Percentiles rank a stretch among this genome's conserved stretches.
Evolutionary conservation across 2,329 filamentous ascomycete species (phyloP).

Genomic region (Pseudocercospora pini-densiflorae): DNA sequence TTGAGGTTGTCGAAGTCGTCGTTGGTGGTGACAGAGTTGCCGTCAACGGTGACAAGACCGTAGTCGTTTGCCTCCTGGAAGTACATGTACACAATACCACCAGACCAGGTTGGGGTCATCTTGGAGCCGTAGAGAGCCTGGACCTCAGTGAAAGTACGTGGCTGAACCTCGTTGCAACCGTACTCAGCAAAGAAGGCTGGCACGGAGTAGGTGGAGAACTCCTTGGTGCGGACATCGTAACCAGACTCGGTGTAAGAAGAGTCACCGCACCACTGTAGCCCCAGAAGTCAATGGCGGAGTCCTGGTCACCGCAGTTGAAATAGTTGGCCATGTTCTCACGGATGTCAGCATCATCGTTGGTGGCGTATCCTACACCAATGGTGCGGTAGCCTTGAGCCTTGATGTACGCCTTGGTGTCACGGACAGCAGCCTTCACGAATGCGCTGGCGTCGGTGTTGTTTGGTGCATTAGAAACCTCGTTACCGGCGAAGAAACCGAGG

Average conservation of each 20-base stretch:
- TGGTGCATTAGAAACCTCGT: slow-evolving; percentile 88
- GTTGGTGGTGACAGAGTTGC: slow-evolving; percentile 66
- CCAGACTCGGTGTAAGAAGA: slow-evolving; percentile 77
- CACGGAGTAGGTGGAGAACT: slow-evolving; percentile 88
- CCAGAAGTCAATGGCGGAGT: slow-evolving; percentile 88
- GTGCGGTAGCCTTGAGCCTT: slow-evolving; percentile 74
- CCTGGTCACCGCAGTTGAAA: slow-evolving; percentile 83
- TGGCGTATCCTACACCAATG: slow-evolving; percentile 92
- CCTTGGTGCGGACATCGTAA: slow-evolving; percentile 79
- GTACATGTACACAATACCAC: slow-evolving; percentile 99
- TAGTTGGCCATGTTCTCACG: slow-evolving; percentile 83
- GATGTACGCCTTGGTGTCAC: slow-evolving; percentile 96
- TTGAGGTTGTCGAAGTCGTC: slow-evolving; percentile 76
- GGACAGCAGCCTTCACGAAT: slow-evolving; percentile 96
- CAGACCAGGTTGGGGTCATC: slow-evolving; percentile 89
- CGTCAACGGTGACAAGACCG: slow-evolving; percentile 70
- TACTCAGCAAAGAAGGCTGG: slow-evolving; percentile 99
- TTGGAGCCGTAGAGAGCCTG: slow-evolving; percentile 74
- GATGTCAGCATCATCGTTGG: slow-evolving; percentile 87
- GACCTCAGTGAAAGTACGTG: slow-evolving; percentile 85
- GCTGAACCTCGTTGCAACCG: slow-evolving; percentile 79
- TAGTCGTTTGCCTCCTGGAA: slow-evolving; percentile 91
- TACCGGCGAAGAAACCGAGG: slow-evolving; percentile 97
- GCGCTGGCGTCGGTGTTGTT: slow-evolving; percentile 91
- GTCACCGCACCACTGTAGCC: slow-evolving; percentile 99